Evolutionary conservation across 2,329 filamentous ascomycete genomes (phyloP).

Genomic region (Exophiala oligosperma): DNA sequence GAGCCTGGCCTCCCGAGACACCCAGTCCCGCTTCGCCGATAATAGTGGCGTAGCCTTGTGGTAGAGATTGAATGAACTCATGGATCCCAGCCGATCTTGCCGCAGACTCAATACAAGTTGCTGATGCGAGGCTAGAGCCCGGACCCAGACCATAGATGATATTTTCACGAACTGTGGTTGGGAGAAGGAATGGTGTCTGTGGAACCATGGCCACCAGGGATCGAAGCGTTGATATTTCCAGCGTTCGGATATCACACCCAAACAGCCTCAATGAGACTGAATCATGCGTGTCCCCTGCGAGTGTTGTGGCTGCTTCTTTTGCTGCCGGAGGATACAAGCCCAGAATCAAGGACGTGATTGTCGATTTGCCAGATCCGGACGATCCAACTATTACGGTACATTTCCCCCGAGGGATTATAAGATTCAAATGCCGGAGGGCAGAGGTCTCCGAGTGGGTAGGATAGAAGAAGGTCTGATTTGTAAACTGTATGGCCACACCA

Average conservation of each 20-base stretch:
- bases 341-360: conserved; percentile 72
- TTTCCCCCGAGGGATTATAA: conserved; percentile 63
- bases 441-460: conserved; percentile 54
- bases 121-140: conserved; percentile 51
- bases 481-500: conserved; percentile 58
- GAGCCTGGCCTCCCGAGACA: conserved; percentile 79
- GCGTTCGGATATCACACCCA: conserved; percentile 54
- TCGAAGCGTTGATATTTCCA: conserved; percentile 63
- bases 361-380: conserved; percentile 91
- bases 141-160: conserved; percentile 74
- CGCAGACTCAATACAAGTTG: conserved; percentile 47
- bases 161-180: conserved; percentile 44
- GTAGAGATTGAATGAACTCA: conserved; percentile 72
- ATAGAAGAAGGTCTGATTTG: conserved; percentile 70
- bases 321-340: conserved; percentile 60
- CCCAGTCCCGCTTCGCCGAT: conserved; percentile 69
- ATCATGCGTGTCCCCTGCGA: conserved; percentile 5
- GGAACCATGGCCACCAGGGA: conserved; percentile 61
- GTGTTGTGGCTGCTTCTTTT: conserved; percentile 12
- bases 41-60: conserved; percentile 68
- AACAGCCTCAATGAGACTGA: conserved; percentile 55
- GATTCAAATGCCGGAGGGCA: conserved; percentile 65
- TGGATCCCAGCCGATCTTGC: conserved; percentile 65
- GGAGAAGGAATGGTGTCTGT: conserved; percentile 64
- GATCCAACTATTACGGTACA: conserved; percentile 77